Percentiles rank a stretch among this genome's conserved stretches.
phyloP scores from a whole-genome alignment of 257 asterid genomes.

The Jacaranda copaia region DNA sequence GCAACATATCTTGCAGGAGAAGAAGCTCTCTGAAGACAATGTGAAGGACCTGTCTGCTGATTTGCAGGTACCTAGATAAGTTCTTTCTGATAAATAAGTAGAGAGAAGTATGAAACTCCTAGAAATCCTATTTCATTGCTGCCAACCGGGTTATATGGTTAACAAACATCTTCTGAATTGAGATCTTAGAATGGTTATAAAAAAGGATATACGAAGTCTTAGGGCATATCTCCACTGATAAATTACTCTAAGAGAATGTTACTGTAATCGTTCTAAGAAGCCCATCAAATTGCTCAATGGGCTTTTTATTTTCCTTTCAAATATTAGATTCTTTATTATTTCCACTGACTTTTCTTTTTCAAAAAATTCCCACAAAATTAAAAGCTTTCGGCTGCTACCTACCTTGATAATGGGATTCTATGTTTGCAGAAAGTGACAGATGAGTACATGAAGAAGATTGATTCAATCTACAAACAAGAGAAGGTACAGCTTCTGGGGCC shows the following conservation, averaged over 20 bases:
- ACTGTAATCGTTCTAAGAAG: neutral
- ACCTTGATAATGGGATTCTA: conserved; percentile 27
- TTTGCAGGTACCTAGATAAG: conserved; percentile 66
- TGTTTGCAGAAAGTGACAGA: conserved; percentile 85
- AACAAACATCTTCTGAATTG: neutral
- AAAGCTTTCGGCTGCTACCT: conserved; percentile 23
- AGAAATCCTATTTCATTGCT: conserved; percentile 1
- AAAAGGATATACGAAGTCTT: neutral
- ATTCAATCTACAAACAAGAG: conserved; percentile 81
- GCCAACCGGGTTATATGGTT: conserved; percentile 10
- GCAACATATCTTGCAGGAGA: conserved; percentile 63
- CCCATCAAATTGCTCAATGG: neutral
- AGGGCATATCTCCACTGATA: neutral
- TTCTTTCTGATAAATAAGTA: conserved; percentile 14
- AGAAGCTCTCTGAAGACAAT: conserved; percentile 95
- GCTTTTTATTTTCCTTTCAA: neutral
- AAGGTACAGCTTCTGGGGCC: conserved; percentile 57
- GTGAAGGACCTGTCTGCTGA: conserved; percentile 87
- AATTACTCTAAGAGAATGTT: neutral
- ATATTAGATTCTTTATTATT: neutral
- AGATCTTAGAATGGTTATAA: neutral
- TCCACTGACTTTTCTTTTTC: neutral
- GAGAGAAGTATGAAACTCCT: conserved; percentile 19
- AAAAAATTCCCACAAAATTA: neutral
- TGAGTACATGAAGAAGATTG: conserved; percentile 95